Evolutionary conservation across 257 asterid species (phyloP).

Genomic region (Jacaranda mimosifolia): DNA sequence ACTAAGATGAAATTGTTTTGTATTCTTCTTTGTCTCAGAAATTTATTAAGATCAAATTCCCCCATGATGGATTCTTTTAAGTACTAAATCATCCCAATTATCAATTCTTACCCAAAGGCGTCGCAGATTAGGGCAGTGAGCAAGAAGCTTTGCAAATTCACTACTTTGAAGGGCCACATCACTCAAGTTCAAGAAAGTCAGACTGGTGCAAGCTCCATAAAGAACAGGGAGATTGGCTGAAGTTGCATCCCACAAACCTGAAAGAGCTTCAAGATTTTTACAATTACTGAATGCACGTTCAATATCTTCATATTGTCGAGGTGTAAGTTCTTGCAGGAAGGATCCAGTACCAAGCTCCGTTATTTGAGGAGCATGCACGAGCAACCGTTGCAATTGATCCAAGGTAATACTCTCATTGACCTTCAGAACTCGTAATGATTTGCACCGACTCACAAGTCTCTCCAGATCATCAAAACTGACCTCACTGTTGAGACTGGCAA

Average conservation of each 20-base stretch:
- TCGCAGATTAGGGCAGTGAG: constrained; percentile 74
- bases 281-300: constrained; percentile 63
- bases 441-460: constrained; percentile 85
- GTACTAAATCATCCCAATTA: constrained; percentile 17
- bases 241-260: constrained; percentile 75
- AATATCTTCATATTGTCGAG: constrained; percentile 58
- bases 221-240: constrained; percentile 61
- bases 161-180: constrained; percentile 63
- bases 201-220: constrained; percentile 71
- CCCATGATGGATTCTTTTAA: background rate
- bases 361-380: constrained; percentile 65
- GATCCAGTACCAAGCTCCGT: constrained; percentile 82
- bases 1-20: background rate
- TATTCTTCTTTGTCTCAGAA: background rate
- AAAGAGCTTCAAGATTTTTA: constrained; percentile 61
- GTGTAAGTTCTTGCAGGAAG: constrained; percentile 66
- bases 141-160: constrained; percentile 66
- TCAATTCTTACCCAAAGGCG: constrained; percentile 85
- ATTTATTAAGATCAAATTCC: constrained; percentile 2
- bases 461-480: constrained; percentile 74
- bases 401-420: constrained; percentile 67
- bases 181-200: constrained; percentile 78
- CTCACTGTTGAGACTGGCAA: constrained; percentile 69
- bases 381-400: constrained; percentile 66
- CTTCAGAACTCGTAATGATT: constrained; percentile 70